Conservation (phyloP, 352 stramenopile genomes). For the Globisporangium solare region DNA sequence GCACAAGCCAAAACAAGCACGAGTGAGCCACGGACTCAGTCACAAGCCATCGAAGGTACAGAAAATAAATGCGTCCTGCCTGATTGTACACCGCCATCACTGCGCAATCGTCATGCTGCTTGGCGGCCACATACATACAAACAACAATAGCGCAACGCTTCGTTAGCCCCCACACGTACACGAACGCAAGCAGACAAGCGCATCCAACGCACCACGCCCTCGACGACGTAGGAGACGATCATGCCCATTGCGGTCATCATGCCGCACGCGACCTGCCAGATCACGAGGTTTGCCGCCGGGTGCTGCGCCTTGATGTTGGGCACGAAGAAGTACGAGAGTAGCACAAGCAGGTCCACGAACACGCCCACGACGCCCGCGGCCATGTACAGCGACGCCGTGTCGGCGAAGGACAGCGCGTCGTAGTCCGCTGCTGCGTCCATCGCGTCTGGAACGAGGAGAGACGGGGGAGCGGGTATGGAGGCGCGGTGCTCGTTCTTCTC, state of each 20-base stretch:
- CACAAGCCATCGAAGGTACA: not conserved
- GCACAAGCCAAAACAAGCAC: not conserved
- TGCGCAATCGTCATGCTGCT: constrained; percentile 33
- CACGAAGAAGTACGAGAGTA: constrained; percentile 68
- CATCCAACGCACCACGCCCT: constrained; percentile 20
- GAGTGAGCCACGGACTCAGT: not conserved
- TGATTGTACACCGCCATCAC: constrained; percentile 66
- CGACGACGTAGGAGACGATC: constrained; percentile 45
- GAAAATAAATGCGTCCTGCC: constrained; percentile 12
- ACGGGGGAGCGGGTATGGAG: too few relatives aligned
- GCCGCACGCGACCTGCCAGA: constrained; percentile 70
- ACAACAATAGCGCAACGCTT: too few relatives aligned
- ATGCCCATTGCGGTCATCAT: constrained; percentile 59
- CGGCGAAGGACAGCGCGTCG: constrained; percentile 46
- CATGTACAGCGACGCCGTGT: constrained; percentile 54
- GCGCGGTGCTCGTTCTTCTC: not conserved
- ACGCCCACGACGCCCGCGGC: constrained; percentile 51
- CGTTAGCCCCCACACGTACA: too few relatives aligned
- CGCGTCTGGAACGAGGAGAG: too few relatives aligned
- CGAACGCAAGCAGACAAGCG: not conserved
- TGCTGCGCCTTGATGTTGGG: constrained; percentile 79
- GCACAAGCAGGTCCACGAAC: constrained; percentile 54
- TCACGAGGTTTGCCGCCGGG: constrained; percentile 65
- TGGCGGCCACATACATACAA: not conserved
- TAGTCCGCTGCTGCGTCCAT: constrained; percentile 21